Base-by-base conservation (phyloP, 306 rosid species). In the Pterocarpus macrocarpus region DNA sequence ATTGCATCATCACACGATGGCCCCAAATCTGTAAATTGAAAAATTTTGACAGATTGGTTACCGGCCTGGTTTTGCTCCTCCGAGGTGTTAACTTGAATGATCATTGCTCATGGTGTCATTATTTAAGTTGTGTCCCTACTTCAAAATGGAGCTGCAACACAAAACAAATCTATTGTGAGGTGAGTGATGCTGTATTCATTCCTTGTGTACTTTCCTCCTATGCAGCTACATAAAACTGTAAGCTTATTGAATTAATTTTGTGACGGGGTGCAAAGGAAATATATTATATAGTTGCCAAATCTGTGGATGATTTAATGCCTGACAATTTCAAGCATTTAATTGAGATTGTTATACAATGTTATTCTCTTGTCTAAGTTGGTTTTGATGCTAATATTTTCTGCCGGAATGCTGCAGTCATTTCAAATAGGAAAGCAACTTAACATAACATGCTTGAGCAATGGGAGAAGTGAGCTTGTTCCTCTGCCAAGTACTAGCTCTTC, bases 41-140 rank as follows among this genome's bases (percentile, higher is more conserved):
- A 71, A 64, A 53, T 85, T 85, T 83, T 86, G 69, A 59, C 87
- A 93, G 97, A 65, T 69, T 79, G 81, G 59, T 88, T 4, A 70
- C 80, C 52, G 97, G 93, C 44, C n/a, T 85, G 71, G 28, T 93
- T 81, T 22, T 81, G 44, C 94, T 93, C 61, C 80, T 93, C 49
- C 84, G 47, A 62, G 92, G 91, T 61, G 88, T 81, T 53, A 78
- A 91, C 71, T 44, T 90, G 85, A 90, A 89, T 16, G 85, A 91
- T 0, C 82, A 12, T 32, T 94, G 98, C 81, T 82, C 90, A 15
- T 94, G 97, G 95, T 93, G 98, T 75, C 97, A 89, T 61, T 90
- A 89, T 82, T 71, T 94, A 76, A 94, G 90, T 77, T 88, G 97
- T 63, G 78, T 92, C 77, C 95, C 94, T 34, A 91, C 89, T 62